Evolutionary conservation across 768 basidiomycete species (phyloP), one percentile per base, ranked within the genome.

Genomic region (Phlebiopsis gigantea): DNA sequence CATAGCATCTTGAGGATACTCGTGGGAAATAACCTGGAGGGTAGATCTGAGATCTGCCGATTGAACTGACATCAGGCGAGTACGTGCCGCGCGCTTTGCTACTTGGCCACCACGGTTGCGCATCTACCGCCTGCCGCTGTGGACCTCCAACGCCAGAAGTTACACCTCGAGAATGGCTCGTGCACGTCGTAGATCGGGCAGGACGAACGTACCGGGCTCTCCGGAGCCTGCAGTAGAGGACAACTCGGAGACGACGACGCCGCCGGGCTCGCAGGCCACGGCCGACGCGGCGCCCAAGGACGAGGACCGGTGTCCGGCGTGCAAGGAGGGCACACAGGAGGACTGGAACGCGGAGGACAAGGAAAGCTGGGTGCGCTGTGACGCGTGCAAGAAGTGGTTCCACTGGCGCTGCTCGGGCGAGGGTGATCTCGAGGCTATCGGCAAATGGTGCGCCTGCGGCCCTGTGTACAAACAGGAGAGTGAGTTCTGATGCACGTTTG

Each of bases 331-430:
- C 39, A 60, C 68, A 9, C 65, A 67, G 52, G 53, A 69, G 17
- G 63, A 71, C 28, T 67, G 67, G 24, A 66, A 65, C 51, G 64
- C 73, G 2, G 75, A 72, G 51, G 79, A 82, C 59, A 85, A 86
- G 67, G 88, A 90, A 61, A 82, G 75, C 63, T 94, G 91, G 92
- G 83, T 93, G 55, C 73, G 83, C 60, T 94, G 92, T 67, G 90
- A 92, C 64, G 78, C 79, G 21, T 91, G 88, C 75, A 86, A 85
- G 70, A 79, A 74, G 28, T 92, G 89, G 90, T 92, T 83, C 67
- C 89, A 92, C 66, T 93, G 89, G 88, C 75, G 80, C 57, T 92
- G 90, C 70, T 87, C 80, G 14, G 86, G 87, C 24, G 79, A 83
- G 44, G 77, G 77, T 39, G 84, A 85, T 59, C 75, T 86, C 10